These are phyloP conservation scores for Ogataea salicorniae DNA, from an alignment of 805 yeast species.

Conservation along the genomic window DNA sequence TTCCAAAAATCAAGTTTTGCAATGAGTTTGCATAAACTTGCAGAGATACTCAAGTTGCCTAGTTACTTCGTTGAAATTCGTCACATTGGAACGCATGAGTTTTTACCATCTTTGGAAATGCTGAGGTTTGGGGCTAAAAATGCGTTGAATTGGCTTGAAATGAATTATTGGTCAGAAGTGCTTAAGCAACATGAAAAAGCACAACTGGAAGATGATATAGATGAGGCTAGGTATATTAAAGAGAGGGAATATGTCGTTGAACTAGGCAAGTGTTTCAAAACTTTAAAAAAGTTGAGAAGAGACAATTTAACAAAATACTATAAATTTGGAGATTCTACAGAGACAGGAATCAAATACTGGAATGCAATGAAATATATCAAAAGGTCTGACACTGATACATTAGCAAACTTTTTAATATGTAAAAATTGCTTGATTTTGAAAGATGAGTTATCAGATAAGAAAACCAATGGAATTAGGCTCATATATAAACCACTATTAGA, in stretches of 20 bases:
- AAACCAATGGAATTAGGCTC: conserved; percentile 24
- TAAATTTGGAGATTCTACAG: conserved; percentile 41
- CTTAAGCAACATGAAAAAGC: conserved; percentile 14
- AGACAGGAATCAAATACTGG: conserved; percentile 40
- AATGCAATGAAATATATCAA: conserved; percentile 27
- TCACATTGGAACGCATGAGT: conserved; percentile 89
- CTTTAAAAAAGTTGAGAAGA: conserved; percentile 46
- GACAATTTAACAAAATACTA: conserved; percentile 34
- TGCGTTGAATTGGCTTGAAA: conserved; percentile 73
- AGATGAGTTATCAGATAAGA: conserved; percentile 19
- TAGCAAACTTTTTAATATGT: conserved; percentile 26
- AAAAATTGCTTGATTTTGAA: conserved; percentile 31
- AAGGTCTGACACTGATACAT: conserved; percentile 9
- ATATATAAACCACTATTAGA: conserved; percentile 28
- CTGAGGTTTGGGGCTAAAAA: conserved; percentile 52
- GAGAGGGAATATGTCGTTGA: conserved; percentile 1
- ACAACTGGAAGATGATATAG: conserved; percentile 8
- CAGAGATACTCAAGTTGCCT: conserved; percentile 65
- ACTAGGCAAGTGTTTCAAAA: conserved; percentile 36
- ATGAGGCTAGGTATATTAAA: conserved; percentile 14
- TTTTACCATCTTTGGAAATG: conserved; percentile 64
- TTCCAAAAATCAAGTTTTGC: conserved; percentile 76
- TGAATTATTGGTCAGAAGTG: conserved; percentile 61
- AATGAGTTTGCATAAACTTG: conserved; percentile 70
- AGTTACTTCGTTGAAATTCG: conserved; percentile 82